These are phyloP conservation scores for Penicillium psychrosexuale DNA, from an alignment of 2,329 filamentous ascomycete genomes.

Conservation along the genomic window DNA sequence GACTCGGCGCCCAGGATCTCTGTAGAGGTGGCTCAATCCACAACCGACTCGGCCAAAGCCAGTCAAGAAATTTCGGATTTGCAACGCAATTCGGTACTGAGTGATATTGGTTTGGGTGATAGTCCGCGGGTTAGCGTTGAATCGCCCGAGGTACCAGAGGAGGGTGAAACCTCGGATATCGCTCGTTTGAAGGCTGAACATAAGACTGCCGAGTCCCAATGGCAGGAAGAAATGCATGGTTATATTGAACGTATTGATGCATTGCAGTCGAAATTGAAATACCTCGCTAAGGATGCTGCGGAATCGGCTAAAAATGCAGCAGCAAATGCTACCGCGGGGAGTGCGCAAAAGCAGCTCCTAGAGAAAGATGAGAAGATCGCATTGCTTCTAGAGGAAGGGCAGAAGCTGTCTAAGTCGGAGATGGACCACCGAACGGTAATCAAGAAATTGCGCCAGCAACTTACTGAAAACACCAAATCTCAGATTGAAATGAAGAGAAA, in stretches of 20 bases:
- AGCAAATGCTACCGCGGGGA: conserved; percentile 60
- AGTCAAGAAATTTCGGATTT: conserved; percentile 9
- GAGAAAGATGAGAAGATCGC: conserved; percentile 91
- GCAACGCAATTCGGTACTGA: neutral
- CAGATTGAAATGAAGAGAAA: conserved; percentile 52
- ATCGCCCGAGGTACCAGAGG: conserved; percentile 9
- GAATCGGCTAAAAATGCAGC: conserved; percentile 70
- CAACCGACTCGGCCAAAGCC: conserved; percentile 1
- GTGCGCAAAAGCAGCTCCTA: conserved; percentile 71
- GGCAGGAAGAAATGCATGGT: conserved; percentile 77
- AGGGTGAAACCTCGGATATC: conserved; percentile 46
- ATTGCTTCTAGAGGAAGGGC: conserved; percentile 85
- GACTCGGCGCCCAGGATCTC: conserved; percentile 14
- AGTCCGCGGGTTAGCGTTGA: conserved; percentile 17
- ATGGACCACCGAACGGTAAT: conserved; percentile 79
- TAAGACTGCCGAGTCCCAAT: conserved; percentile 53
- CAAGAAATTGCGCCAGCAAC: conserved; percentile 66
- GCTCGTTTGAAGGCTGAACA: conserved; percentile 51
- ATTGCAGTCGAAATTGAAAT: conserved; percentile 84
- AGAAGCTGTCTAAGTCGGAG: conserved; percentile 80
- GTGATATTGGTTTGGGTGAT: conserved; percentile 16
- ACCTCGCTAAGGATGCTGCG: conserved; percentile 75
- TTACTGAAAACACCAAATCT: conserved; percentile 51
- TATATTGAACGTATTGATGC: conserved; percentile 90
- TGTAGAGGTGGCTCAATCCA: conserved; percentile 8